A percentile compares a stretch with the other conserved stretches of the same genome.
Conservation (phyloP, 2,329 filamentous ascomycete species). For the Aureobasidium sp. region DNA sequence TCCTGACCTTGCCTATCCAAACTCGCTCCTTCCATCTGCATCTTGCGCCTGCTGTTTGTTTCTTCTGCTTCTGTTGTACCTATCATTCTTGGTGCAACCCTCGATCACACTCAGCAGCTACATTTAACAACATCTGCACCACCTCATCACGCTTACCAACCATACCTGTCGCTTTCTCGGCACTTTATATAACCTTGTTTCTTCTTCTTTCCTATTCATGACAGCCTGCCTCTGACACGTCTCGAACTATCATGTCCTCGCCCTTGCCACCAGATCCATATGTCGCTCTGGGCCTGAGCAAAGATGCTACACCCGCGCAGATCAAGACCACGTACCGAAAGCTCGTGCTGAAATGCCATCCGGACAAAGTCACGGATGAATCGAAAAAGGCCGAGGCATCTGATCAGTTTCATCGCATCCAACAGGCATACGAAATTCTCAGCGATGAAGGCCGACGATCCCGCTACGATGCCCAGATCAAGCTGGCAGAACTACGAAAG, state of each 20-base stretch:
- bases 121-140: not conserved
- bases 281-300: constrained; percentile 64
- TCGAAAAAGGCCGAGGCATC: constrained; percentile 69
- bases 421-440: constrained; percentile 87
- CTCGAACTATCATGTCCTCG: constrained; percentile 31
- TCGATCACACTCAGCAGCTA: constrained; percentile 3
- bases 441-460: constrained; percentile 65
- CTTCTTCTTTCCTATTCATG: not conserved
- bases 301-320: constrained; percentile 65
- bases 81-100: constrained; percentile 2
- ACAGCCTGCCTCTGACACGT: not conserved
- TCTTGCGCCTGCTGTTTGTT: not conserved
- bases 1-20: not conserved
- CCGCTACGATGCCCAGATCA: constrained; percentile 72
- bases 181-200: not conserved
- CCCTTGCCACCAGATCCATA: constrained; percentile 68
- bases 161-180: not conserved
- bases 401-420: constrained; percentile 85
- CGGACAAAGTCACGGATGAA: constrained; percentile 50
- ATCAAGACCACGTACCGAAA: constrained; percentile 91
- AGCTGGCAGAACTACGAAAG: constrained; percentile 57
- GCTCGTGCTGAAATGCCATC: constrained; percentile 75
- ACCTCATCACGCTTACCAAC: constrained; percentile 4
- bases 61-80: constrained; percentile 1
- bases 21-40: not conserved